phyloP scores from a whole-genome alignment of 306 rosid species.

The Alnus glutinosa region DNA sequence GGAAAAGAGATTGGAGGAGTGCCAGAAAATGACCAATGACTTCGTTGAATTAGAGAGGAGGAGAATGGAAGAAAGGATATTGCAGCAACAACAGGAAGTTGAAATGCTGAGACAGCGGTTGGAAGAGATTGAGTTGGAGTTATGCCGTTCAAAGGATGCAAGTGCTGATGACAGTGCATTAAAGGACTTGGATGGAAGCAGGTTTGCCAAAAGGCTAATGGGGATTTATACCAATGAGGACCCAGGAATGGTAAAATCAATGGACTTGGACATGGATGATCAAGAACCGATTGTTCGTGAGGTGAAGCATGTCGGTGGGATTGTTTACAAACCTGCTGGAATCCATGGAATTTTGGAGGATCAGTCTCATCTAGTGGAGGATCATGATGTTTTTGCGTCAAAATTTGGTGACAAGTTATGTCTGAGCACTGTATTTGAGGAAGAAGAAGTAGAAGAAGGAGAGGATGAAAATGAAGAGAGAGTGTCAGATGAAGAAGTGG shows the following conservation, averaged over 20 bases:
- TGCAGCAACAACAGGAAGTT: slow-evolving; percentile 91
- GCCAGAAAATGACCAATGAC: slow-evolving; percentile 86
- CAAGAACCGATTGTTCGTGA: slow-evolving; percentile 63
- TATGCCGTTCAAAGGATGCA: slow-evolving; percentile 47
- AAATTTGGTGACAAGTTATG: slow-evolving; percentile 51
- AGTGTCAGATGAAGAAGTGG: slow-evolving; percentile 62
- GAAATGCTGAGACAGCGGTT: slow-evolving; percentile 77
- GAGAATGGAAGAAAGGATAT: slow-evolving; percentile 88
- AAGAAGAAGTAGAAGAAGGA: slow-evolving; percentile 62
- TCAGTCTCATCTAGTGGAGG: slow-evolving; percentile 38
- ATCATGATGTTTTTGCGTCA: slow-evolving; percentile 43
- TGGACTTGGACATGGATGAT: slow-evolving; percentile 98
- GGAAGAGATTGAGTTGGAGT: slow-evolving; percentile 82
- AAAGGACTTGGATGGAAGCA: slow-evolving; percentile 62
- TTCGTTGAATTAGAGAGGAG: slow-evolving; percentile 86
- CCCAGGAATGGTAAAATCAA: slow-evolving; percentile 85
- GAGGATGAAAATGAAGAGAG: slow-evolving; percentile 47
- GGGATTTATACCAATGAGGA: slow-evolving; percentile 71
- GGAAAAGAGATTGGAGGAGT: slow-evolving; percentile 86
- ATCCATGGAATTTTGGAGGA: slow-evolving; percentile 38
- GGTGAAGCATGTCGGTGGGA: slow-evolving; percentile 51
- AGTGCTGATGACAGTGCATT: slow-evolving; percentile 32
- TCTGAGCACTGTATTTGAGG: slow-evolving; percentile 88
- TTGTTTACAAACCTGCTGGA: slow-evolving; percentile 34
- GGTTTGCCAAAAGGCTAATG: slow-evolving; percentile 66